Base-by-base conservation (phyloP, 176 grass and related monocot species). In the Triticum aestivum region DNA sequence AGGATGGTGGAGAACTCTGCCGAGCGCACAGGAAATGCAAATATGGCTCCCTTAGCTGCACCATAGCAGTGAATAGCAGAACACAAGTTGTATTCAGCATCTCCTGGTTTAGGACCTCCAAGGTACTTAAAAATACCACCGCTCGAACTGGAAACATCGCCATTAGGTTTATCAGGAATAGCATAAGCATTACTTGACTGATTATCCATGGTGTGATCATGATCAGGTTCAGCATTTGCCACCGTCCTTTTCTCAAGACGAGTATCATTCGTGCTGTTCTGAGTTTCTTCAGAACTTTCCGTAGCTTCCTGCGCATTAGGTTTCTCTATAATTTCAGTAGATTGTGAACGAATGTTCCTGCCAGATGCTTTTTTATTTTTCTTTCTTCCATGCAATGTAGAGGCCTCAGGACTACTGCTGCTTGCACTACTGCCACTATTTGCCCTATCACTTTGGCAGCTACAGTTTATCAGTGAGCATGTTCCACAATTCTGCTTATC, bases 381-480 rank as follows among this genome's bases (percentile, higher is more conserved):
- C 85, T 94, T 99, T 87, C 86, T 92, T 65, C 77, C 65, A 65
- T 88, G 91, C 12, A 87, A 71, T 47, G 77, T 90, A 62, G 91
- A 80, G 45, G 77, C 52, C 85, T 89, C 89, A 63, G 89, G 52
- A 83, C 66, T 83, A 77, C 97, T 99, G 76, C 97, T 99, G 91
- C 97, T 99, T 47, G 97, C 97, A 80, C 92, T 96, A 76, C 84
- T 96, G 75, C 97, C 97, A 90, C 90, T 99, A 78, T 87, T 96
- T 81, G 87, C 92, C 37, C 97, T 93, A 76, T 96, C 94, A 79
- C 84, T 91, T 82, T 93, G 94, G 84, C 97, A 99, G 85, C 97
- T 99, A 91, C 97, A 99, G 85, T 99, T 99, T 44, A 99, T 96
- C 74, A 99, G 85, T 58, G 90, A 96, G 80, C 97, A 99, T 52